Percentiles rank a stretch among this genome's conserved stretches.
phyloP scores from a whole-genome alignment of 805 yeast genomes.

The Wickerhamomyces pijperi region DNA sequence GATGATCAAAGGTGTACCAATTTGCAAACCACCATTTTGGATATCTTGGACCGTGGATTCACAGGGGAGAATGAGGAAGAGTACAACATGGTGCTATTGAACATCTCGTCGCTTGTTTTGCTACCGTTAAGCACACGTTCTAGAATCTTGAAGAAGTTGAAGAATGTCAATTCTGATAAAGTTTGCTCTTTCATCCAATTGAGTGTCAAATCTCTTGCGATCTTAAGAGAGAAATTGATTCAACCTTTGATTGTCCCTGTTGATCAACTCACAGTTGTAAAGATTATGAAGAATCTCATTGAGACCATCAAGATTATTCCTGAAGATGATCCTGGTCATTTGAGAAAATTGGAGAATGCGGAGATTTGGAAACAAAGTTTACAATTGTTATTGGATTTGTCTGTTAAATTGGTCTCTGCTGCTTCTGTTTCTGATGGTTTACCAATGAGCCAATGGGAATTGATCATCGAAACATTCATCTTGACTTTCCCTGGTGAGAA shows the following conservation, averaged over 20 bases:
- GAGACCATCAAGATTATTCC: constrained; percentile 39
- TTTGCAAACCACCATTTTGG: constrained; percentile 50
- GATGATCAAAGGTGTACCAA: constrained; percentile 51
- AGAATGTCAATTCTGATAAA: constrained; percentile 25
- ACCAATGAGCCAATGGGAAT: constrained; percentile 23
- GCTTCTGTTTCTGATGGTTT: constrained; percentile 6
- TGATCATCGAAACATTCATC: constrained; percentile 29
- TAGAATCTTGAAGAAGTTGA: constrained; percentile 44
- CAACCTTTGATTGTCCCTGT: constrained; percentile 23
- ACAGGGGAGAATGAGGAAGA: constrained; percentile 18
- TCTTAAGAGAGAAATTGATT: constrained; percentile 28
- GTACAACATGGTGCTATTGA: constrained; percentile 39
- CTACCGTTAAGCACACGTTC: constrained; percentile 54
- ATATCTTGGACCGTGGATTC: constrained; percentile 37
- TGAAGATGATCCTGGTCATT: constrained; percentile 18
- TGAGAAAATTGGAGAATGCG: constrained; percentile 5
- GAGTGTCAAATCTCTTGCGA: constrained; percentile 34
- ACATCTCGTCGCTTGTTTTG: constrained; percentile 38
- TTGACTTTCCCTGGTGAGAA: constrained; percentile 26
- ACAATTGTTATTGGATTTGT: constrained; percentile 25
- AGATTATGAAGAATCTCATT: constrained; percentile 36
- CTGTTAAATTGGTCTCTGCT: constrained; percentile 19
- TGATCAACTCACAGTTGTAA: constrained; percentile 33
- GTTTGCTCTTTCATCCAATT: constrained; percentile 58
- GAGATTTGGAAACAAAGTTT: constrained; percentile 49